These are phyloP conservation scores for Aspergillus intermedius DNA, from an alignment of 2,329 filamentous ascomycete genomes.

Conservation along the genomic window DNA sequence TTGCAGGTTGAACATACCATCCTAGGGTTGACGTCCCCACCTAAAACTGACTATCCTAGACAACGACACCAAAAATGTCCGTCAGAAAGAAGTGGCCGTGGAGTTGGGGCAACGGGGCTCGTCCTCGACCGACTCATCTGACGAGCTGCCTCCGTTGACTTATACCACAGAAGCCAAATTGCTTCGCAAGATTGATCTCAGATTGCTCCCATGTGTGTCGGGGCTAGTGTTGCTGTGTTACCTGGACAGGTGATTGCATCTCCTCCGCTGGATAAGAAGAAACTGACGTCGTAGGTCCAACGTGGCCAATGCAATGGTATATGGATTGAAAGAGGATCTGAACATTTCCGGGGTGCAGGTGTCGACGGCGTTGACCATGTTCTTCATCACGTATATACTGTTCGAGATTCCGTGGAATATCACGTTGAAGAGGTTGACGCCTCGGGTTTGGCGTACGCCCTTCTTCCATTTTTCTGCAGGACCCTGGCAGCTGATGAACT, in stretches of 20 bases:
- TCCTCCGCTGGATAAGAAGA: background rate
- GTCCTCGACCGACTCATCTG: background rate
- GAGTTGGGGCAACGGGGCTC: background rate
- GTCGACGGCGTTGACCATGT: conserved; percentile 3
- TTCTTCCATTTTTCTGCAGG: background rate
- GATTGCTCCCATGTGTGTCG: background rate
- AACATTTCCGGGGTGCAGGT: conserved; percentile 14
- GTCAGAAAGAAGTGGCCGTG: background rate
- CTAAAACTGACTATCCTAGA: background rate
- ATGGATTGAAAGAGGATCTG: conserved; percentile 1
- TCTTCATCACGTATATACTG: conserved; percentile 3
- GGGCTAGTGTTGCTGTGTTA: conserved; percentile 3
- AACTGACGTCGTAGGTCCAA: background rate
- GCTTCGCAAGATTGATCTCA: conserved; percentile 4
- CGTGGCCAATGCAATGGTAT: conserved; percentile 2
- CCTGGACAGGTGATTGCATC: background rate
- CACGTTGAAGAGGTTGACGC: conserved; percentile 5
- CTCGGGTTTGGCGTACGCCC: conserved; percentile 3
- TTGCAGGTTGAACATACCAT: background rate
- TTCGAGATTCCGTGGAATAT: conserved; percentile 9
- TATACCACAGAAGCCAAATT: background rate
- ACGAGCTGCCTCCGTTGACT: background rate
- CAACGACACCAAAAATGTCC: background rate
- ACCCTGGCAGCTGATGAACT: background rate
- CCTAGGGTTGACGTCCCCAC: background rate